phyloP scores from a whole-genome alignment of 768 basidiomycete genomes.

The Royoungia palumana region DNA sequence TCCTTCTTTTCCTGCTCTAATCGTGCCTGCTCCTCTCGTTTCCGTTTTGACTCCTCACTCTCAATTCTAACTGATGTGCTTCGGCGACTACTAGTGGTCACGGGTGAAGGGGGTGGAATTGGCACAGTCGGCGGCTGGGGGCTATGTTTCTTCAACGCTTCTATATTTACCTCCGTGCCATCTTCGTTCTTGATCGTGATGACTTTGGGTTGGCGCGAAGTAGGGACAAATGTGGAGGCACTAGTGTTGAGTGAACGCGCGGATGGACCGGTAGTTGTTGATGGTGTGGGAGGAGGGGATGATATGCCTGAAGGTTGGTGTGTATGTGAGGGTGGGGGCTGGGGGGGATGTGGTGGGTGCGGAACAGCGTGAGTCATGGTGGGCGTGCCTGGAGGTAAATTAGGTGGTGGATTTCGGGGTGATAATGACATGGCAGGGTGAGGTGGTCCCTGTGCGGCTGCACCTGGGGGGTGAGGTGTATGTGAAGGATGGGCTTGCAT shows the following conservation, averaged over 20 bases:
- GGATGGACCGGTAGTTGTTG: constrained; percentile 42
- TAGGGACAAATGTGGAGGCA: constrained; percentile 67
- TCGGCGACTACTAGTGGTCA: constrained; percentile 25
- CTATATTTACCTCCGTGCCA: constrained; percentile 63
- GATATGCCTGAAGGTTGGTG: constrained; percentile 46
- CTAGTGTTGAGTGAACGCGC: constrained; percentile 52
- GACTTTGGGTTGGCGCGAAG: constrained; percentile 36
- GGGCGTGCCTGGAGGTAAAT: constrained; percentile 65
- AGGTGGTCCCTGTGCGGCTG: constrained; percentile 39
- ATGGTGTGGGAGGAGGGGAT: constrained; percentile 68
- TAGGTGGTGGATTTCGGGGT: constrained; percentile 56
- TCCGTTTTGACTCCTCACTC: constrained; percentile 52
- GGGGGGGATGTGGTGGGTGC: constrained; percentile 41
- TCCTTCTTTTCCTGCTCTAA: constrained; percentile 39
- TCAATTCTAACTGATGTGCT: constrained; percentile 56
- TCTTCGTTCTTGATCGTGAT: constrained; percentile 61
- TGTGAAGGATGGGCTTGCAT: constrained; percentile 47
- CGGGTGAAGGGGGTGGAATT: constrained; percentile 37
- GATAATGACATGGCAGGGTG: constrained; percentile 62
- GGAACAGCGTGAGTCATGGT: constrained; percentile 59
- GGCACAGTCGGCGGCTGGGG: constrained; percentile 40
- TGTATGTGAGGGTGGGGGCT: constrained; percentile 42
- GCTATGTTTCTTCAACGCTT: constrained; percentile 48
- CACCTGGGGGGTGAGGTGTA: constrained; percentile 37
- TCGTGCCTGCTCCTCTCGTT: constrained; percentile 44